Evolutionary conservation across 2,329 filamentous ascomycete genomes (phyloP).

Genomic region (Aspergillus amoenus): DNA sequence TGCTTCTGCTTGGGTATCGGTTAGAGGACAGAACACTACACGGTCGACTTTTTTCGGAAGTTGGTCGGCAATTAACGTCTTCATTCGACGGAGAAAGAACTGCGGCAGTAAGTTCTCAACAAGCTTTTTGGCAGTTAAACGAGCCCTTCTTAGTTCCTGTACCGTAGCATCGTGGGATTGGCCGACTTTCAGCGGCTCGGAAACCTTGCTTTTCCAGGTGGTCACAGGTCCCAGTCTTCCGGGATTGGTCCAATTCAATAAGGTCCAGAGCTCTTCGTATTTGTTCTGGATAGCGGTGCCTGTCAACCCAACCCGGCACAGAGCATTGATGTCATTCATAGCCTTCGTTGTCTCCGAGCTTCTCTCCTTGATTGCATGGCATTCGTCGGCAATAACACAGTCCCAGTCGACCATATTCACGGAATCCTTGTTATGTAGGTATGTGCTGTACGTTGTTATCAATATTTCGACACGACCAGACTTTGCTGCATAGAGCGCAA

Average conservation of each 20-base stretch:
- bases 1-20: slow-evolving; percentile 73
- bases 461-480: slow-evolving; percentile 82
- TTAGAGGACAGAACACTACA: slow-evolving; percentile 92
- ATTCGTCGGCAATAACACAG: slow-evolving; percentile 91
- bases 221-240: slow-evolving; percentile 65
- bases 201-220: slow-evolving; percentile 78
- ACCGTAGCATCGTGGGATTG: slow-evolving; percentile 91
- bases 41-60: slow-evolving; percentile 91
- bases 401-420: slow-evolving; percentile 92
- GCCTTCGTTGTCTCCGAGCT: slow-evolving; percentile 75
- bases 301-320: slow-evolving; percentile 89
- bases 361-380: slow-evolving; percentile 81
- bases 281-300: slow-evolving; percentile 97
- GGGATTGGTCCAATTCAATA: slow-evolving; percentile 95
- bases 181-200: slow-evolving; percentile 76
- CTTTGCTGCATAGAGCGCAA: slow-evolving; percentile 68
- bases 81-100: slow-evolving; percentile 91
- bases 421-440: slow-evolving; percentile 69
- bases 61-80: slow-evolving; percentile 86
- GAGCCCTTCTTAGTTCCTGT: slow-evolving; percentile 74
- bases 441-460: slow-evolving; percentile 92
- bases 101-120: slow-evolving; percentile 83
- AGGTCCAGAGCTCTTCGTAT: slow-evolving; percentile 94
- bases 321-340: slow-evolving; percentile 85
- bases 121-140: slow-evolving; percentile 79